Evolutionary conservation across 2,329 filamentous ascomycete genomes (phyloP).

Genomic region (Diplodia mutila): DNA sequence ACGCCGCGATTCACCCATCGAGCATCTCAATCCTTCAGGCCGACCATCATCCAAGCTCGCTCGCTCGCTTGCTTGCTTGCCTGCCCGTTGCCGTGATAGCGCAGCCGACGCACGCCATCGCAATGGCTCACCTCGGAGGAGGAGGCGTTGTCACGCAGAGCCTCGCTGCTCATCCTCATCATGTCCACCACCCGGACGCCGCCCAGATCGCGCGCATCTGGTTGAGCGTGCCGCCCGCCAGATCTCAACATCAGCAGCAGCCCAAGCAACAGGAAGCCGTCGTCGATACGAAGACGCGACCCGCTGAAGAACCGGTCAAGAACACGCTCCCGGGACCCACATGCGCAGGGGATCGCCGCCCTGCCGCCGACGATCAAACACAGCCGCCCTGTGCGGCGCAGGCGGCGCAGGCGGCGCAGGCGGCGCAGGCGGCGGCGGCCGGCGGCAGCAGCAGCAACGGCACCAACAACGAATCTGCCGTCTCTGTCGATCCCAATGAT

Average conservation of each 20-base stretch:
- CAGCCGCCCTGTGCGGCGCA: not conserved
- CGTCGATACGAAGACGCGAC: not conserved
- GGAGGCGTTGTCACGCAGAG: conserved; percentile 8
- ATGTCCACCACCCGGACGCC: not conserved
- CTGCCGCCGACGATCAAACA: conserved; percentile 2
- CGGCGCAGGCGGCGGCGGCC: not conserved
- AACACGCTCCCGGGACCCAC: not conserved
- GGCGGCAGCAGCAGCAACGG: too few species aligned
- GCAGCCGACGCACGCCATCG: not conserved
- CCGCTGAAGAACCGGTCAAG: not conserved
- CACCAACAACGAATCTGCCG: not conserved
- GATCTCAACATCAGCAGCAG: not conserved
- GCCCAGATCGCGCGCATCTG: conserved; percentile 16
- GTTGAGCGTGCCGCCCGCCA: conserved; percentile 3
- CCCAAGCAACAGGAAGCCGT: not conserved
- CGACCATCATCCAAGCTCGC: not conserved
- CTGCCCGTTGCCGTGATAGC: too few species aligned
- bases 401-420: not conserved
- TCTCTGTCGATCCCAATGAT: not conserved
- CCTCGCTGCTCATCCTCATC: not conserved
- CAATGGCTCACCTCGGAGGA: not conserved
- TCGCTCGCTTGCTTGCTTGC: too few species aligned
- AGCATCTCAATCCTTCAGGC: not conserved
- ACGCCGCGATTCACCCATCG: too few species aligned
- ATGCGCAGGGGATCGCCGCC: not conserved